phyloP scores from a whole-genome alignment of 352 stramenopile species.

The Globisporangium iwayamae region DNA sequence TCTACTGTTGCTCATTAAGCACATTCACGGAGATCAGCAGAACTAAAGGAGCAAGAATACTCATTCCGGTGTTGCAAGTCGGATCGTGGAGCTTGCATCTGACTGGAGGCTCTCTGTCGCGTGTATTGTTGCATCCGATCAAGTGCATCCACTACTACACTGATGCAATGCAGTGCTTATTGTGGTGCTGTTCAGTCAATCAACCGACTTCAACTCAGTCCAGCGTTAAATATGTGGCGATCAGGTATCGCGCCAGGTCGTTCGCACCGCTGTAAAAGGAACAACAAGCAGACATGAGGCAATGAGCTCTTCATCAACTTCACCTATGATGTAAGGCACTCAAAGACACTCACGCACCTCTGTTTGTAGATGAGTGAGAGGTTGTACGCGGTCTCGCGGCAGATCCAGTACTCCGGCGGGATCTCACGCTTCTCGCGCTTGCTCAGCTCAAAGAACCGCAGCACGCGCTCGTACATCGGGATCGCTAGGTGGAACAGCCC shows the following conservation, averaged over 20 bases:
- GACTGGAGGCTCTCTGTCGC: too few species aligned
- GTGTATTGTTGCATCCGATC: neutral
- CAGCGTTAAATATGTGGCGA: constrained; percentile 82
- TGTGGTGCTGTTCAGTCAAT: too few species aligned
- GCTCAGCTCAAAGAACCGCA: constrained; percentile 71
- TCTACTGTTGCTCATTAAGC: neutral
- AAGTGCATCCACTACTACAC: too few species aligned
- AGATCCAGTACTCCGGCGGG: constrained; percentile 67
- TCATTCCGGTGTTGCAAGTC: constrained; percentile 5
- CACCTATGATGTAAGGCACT: neutral
- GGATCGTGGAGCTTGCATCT: too few species aligned
- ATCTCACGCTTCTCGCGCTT: constrained; percentile 45
- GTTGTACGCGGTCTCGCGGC: constrained; percentile 85
- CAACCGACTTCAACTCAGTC: constrained; percentile 26
- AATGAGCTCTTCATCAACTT: neutral
- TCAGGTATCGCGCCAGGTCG: constrained; percentile 71
- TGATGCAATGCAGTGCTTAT: too few species aligned
- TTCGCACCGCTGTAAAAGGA: constrained; percentile 47
- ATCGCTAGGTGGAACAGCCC: constrained; percentile 85
- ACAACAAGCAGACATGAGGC: neutral
- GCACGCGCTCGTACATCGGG: constrained; percentile 83
- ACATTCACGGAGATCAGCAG: neutral
- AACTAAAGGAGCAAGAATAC: neutral
- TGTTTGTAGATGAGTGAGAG: constrained; percentile 87
- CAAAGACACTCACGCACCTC: constrained; percentile 35